Percentiles rank a stretch among this genome's conserved stretches.
These are phyloP conservation scores for Backusella tuberculispora DNA, from an alignment of 192 early-diverging fungal species.

Conservation along the genomic window DNA sequence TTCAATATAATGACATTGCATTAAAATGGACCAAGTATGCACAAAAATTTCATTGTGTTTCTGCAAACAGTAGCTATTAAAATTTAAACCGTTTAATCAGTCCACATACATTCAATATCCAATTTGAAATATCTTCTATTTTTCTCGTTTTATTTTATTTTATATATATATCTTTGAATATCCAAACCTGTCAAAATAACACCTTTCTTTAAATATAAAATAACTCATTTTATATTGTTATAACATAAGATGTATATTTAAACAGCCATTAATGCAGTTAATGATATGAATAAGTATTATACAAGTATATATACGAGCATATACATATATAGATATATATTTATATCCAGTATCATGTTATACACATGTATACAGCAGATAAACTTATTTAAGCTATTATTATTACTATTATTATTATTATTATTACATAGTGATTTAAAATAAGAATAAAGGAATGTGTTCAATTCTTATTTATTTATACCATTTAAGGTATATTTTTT, in stretches of 20 bases:
- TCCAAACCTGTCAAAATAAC: not conserved
- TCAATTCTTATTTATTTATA: not conserved
- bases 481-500: not conserved
- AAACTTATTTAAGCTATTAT: too few relatives aligned
- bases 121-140: not conserved
- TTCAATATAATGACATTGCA: slow-evolving; percentile 12
- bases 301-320: too few relatives aligned
- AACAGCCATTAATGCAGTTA: too few relatives aligned
- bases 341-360: too few relatives aligned
- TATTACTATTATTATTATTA: too few relatives aligned
- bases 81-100: slow-evolving; percentile 2
- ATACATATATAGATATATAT: too few relatives aligned
- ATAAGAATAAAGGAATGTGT: not conserved
- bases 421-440: not conserved
- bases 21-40: not conserved
- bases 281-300: too few relatives aligned
- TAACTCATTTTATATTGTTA: too few relatives aligned
- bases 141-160: not conserved
- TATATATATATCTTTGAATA: not conserved
- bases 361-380: too few relatives aligned
- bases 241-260: too few relatives aligned
- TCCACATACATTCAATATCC: slow-evolving; percentile 4
- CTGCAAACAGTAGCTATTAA: not conserved
- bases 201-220: too few relatives aligned
- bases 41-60: not conserved